phyloP scores from a whole-genome alignment of 805 yeast species.

The Saccharomycopsis amapae region DNA sequence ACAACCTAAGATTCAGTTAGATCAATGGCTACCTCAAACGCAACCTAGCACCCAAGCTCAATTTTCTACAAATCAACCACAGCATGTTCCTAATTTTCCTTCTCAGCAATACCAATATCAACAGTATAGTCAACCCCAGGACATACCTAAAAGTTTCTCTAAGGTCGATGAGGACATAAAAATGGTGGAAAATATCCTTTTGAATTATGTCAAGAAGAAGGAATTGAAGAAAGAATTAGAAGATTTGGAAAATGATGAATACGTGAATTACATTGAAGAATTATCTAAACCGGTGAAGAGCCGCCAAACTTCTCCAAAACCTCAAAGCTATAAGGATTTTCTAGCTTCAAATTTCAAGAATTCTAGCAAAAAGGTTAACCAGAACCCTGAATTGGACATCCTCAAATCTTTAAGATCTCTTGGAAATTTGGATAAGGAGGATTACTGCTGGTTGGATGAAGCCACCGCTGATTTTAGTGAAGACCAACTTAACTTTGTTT shows the following conservation, averaged over 20 bases:
- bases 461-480: not conserved
- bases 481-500: constrained; percentile 4
- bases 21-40: too few relatives aligned
- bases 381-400: constrained; percentile 11
- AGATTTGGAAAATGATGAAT: constrained; percentile 12
- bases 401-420: not conserved
- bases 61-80: too few relatives aligned
- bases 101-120: not conserved
- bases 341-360: not conserved
- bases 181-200: constrained; percentile 5
- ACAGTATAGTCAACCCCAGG: not conserved
- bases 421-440: not conserved
- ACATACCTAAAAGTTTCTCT: not conserved
- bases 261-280: constrained; percentile 11
- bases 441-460: constrained; percentile 11
- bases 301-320: not conserved
- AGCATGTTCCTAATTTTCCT: too few relatives aligned
- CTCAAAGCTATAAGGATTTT: not conserved
- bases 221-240: constrained; percentile 14
- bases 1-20: too few relatives aligned
- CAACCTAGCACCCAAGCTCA: too few relatives aligned
- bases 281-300: constrained; percentile 1
- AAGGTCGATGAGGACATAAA: not conserved
- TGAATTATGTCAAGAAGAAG: constrained; percentile 11
- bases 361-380: not conserved